These are phyloP conservation scores for Proliferodiscus dingleyae DNA, from an alignment of 2,329 filamentous ascomycete species.

Conservation along the genomic window DNA sequence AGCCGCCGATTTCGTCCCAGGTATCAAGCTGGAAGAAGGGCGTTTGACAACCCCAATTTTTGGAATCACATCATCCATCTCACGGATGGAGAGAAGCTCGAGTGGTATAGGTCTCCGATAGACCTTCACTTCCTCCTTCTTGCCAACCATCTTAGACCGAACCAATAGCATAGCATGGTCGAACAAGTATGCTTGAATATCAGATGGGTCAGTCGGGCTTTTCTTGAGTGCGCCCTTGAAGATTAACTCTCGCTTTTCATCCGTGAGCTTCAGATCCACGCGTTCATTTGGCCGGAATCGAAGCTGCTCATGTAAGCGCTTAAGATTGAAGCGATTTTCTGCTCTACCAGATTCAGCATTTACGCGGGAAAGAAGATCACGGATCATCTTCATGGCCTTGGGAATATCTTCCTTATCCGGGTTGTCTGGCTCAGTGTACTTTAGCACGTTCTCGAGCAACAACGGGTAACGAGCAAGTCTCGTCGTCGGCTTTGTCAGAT, in stretches of 20 bases:
- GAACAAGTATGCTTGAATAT: conserved; percentile 93
- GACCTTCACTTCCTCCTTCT: conserved; percentile 89
- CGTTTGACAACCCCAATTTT: conserved; percentile 75
- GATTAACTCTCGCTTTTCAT: conserved; percentile 86
- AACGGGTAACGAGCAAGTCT: conserved; percentile 90
- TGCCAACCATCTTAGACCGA: conserved; percentile 84
- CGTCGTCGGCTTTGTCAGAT: conserved; percentile 95
- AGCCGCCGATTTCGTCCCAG: conserved; percentile 48
- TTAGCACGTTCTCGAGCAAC: conserved; percentile 83
- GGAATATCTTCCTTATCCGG: conserved; percentile 90
- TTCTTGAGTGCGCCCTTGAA: conserved; percentile 96
- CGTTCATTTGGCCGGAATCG: conserved; percentile 86
- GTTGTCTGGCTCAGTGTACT: conserved; percentile 84
- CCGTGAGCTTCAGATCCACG: conserved; percentile 89
- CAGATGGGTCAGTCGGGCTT: conserved; percentile 76
- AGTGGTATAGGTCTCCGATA: conserved; percentile 92
- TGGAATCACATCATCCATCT: conserved; percentile 96
- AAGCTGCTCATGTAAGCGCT: conserved; percentile 85
- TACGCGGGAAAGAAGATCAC: conserved; percentile 79
- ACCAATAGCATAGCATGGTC: conserved; percentile 93
- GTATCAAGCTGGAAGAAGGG: conserved; percentile 79
- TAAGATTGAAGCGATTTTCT: conserved; percentile 94
- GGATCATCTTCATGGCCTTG: conserved; percentile 80
- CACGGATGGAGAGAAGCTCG: conserved; percentile 85
- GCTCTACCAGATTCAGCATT: conserved; percentile 95